Base-by-base conservation (phyloP, 192 early-diverging fungal species). In the Haplosporangium gracile region DNA sequence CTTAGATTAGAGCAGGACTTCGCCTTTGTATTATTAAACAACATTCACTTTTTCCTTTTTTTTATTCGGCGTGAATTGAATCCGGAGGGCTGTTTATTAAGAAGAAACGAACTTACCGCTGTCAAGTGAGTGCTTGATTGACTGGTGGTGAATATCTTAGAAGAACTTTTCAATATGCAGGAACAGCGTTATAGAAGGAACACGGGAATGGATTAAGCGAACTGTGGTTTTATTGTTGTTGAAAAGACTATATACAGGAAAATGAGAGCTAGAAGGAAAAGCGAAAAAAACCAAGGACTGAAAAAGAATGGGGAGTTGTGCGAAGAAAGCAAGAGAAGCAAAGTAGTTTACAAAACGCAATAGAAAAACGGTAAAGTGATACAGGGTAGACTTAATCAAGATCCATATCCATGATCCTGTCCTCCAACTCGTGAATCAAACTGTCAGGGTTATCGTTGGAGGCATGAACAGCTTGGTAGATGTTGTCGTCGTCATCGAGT, bases 321-420 rank as follows among this genome's bases (percentile, higher is more conserved):
- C 70, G 2, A 39, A 42, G n/a, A 18, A 70, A 32, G 68, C 34
- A 36, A 68, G 3, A 36, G 5, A 70, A 29, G 32, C 68, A 70
- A 42, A 65, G 26, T 65, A 65, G 29, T 29, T 32, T 65, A 65
- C 60, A 65, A 26, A 15, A 34, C 29, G 29, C n/a, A 4, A 65
- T 26, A 32, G 4, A 26, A 65, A 29, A 32, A 13, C 29, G 24
- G 60, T 11, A 65, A 32, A 32, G 60, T 65, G 11, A 29, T 26
- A 26, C n/a, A 60, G 69, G 32, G 36, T 22, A 26, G 36, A 36
- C 29, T 65, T 77, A 86, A 68, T 86, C 84, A 7, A 86, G 72
- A 29, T 86, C 84, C 84, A 86, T 78, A 24, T 75, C 76, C 84
- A 86, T 86, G 40, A 86, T 86, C 51, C 42, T 55, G 3, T 80